Conservation (phyloP, 2,329 filamentous ascomycete genomes). For the Tolypocladium ophioglossoides region DNA sequence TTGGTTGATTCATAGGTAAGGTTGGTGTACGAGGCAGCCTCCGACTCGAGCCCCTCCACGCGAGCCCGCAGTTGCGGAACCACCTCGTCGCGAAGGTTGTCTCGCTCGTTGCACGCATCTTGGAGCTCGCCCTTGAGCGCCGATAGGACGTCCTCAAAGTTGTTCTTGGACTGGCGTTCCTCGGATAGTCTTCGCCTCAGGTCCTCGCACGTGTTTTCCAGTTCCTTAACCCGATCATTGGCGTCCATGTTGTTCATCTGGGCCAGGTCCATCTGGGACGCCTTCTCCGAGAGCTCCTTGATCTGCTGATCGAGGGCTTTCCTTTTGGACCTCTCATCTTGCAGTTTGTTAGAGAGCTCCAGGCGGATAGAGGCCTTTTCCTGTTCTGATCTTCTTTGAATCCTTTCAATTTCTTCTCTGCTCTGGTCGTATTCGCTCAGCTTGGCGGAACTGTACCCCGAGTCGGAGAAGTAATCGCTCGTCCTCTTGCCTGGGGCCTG, state of each 20-base stretch:
- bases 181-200: constrained; percentile 71
- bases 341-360: constrained; percentile 74
- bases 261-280: constrained; percentile 49
- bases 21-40: constrained; percentile 61
- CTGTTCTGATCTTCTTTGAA: constrained; percentile 78
- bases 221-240: constrained; percentile 57
- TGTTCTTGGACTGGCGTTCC: constrained; percentile 79
- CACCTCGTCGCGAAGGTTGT: constrained; percentile 82
- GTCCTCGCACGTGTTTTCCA: constrained; percentile 74
- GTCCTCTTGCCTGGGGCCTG: constrained; percentile 58
- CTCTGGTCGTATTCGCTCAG: constrained; percentile 56
- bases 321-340: constrained; percentile 71
- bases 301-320: constrained; percentile 75
- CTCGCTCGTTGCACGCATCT: constrained; percentile 74
- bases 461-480: constrained; percentile 98
- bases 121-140: constrained; percentile 77
- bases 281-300: constrained; percentile 67
- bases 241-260: constrained; percentile 47
- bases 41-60: constrained; percentile 66
- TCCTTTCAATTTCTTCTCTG: constrained; percentile 66
- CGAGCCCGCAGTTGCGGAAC: constrained; percentile 68
- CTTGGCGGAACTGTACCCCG: constrained; percentile 76
- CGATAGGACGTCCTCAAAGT: constrained; percentile 83
- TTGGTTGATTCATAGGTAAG: constrained; percentile 72
- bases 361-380: constrained; percentile 80